phyloP scores from a whole-genome alignment of 768 basidiomycete genomes.

The Boletus rubescentipes region DNA sequence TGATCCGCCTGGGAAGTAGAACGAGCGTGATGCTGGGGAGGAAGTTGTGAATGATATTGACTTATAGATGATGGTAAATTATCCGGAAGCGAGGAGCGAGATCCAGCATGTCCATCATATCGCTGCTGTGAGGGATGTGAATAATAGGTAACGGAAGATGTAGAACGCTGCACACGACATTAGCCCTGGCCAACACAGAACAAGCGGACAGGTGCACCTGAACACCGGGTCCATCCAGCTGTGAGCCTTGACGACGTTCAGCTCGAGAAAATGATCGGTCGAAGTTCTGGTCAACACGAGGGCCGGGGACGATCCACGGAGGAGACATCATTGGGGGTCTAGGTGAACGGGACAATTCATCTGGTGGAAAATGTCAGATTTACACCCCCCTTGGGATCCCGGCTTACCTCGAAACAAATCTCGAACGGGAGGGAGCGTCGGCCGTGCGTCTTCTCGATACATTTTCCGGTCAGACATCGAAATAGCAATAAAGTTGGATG shows the following conservation, averaged over 20 bases:
- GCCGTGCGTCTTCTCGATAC: slow-evolving; percentile 37
- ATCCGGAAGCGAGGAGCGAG: slow-evolving; percentile 18
- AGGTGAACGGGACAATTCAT: slow-evolving; percentile 47
- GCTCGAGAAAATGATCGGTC: slow-evolving; percentile 27
- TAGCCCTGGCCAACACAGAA: not conserved
- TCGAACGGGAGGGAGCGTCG: slow-evolving; percentile 70
- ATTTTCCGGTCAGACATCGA: slow-evolving; percentile 30
- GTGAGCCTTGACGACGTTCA: slow-evolving; percentile 25
- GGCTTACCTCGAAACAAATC: slow-evolving; percentile 61
- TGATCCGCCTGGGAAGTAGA: slow-evolving; percentile 31
- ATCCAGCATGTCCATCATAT: slow-evolving; percentile 25
- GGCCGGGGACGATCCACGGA: slow-evolving; percentile 46
- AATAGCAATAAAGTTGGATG: slow-evolving; percentile 17
- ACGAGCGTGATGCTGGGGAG: slow-evolving; percentile 24
- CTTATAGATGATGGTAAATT: slow-evolving; percentile 24
- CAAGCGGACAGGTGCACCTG: slow-evolving; percentile 22
- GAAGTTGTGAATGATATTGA: slow-evolving; percentile 23
- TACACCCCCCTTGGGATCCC: not conserved
- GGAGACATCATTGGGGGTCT: slow-evolving; percentile 37
- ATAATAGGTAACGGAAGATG: slow-evolving; percentile 21
- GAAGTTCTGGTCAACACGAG: slow-evolving; percentile 32
- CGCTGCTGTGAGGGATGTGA: slow-evolving; percentile 24
- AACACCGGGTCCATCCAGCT: slow-evolving; percentile 29
- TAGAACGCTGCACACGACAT: slow-evolving; percentile 21
- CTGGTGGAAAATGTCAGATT: slow-evolving; percentile 26